Conservation (phyloP, 345 rosid species). For the Anacardium occidentale region DNA sequence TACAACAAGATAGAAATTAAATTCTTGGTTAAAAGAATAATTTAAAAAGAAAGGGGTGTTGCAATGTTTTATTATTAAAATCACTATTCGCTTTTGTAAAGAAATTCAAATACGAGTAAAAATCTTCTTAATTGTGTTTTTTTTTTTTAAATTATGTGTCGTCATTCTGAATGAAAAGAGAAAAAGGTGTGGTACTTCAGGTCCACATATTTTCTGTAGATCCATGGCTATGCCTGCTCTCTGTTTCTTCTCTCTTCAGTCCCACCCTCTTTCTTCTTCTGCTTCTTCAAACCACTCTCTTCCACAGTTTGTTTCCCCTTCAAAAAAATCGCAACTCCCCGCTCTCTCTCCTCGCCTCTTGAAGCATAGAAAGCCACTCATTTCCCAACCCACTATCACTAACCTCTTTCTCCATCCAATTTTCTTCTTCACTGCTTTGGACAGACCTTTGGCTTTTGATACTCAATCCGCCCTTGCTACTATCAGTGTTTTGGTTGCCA, state of each 20-base stretch:
- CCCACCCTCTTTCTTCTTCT: constrained; percentile 28
- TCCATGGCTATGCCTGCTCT: constrained; percentile 27
- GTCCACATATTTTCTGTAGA: constrained; percentile 36
- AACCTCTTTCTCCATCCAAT: constrained; percentile 49
- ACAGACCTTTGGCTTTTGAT: constrained; percentile 46
- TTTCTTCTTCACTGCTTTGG: constrained; percentile 36
- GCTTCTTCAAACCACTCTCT: constrained; percentile 17
- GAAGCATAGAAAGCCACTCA: constrained; percentile 22
- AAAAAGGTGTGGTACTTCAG: neutral
- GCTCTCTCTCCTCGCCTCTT: constrained; percentile 23
- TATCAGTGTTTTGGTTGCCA: constrained; percentile 75
- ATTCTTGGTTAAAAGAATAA: too few species aligned
- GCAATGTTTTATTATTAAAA: too few species aligned
- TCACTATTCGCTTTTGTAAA: too few species aligned
- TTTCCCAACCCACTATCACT: constrained; percentile 25
- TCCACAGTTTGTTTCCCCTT: constrained; percentile 11
- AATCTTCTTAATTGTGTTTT: too few species aligned
- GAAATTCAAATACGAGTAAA: too few species aligned
- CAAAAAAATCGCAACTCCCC: constrained; percentile 29
- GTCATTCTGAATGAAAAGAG: too few species aligned
- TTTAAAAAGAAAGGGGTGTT: too few species aligned
- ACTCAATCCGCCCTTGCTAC: constrained; percentile 75
- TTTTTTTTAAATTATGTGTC: too few species aligned
- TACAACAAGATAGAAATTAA: too few species aligned
- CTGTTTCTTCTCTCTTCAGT: constrained; percentile 13